These are phyloP conservation scores for Lactuca sativa DNA, from an alignment of 129 eudicot species.

Conservation along the genomic window DNA sequence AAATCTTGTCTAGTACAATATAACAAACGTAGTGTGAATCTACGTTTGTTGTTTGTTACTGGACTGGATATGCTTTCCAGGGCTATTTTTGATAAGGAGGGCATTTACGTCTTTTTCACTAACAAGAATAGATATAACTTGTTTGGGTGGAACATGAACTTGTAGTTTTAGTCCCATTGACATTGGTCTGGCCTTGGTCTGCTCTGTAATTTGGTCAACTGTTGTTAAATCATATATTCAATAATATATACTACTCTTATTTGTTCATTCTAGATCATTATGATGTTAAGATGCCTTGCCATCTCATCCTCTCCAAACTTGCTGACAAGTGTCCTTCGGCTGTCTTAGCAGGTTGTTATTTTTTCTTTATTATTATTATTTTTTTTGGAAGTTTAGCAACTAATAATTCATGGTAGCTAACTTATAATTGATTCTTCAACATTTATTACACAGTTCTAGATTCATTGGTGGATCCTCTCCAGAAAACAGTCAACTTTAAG, in stretches of 20 bases:
- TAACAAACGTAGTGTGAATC: no score
- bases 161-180: no score
- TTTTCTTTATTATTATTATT: neutral
- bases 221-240: neutral
- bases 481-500: conserved; percentile 83
- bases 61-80: no score
- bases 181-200: no score
- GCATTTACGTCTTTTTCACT: no score
- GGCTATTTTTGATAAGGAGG: no score
- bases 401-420: neutral
- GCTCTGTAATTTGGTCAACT: neutral
- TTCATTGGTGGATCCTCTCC: conserved; percentile 98
- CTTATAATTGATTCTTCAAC: conserved; percentile 18
- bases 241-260: neutral
- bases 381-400: neutral
- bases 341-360: conserved; percentile 79
- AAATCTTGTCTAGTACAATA: no score
- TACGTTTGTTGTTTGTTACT: no score
- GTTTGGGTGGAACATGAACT: no score
- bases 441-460: conserved; percentile 62
- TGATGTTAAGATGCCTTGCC: conserved; percentile 99
- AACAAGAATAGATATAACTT: no score
- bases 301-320: conserved; percentile 92
- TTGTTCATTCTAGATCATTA: conserved; percentile 73
- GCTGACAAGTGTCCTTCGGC: conserved; percentile 98